Conservation (phyloP, 2,329 filamentous ascomycete genomes). For the Lecanicillium sp. region DNA sequence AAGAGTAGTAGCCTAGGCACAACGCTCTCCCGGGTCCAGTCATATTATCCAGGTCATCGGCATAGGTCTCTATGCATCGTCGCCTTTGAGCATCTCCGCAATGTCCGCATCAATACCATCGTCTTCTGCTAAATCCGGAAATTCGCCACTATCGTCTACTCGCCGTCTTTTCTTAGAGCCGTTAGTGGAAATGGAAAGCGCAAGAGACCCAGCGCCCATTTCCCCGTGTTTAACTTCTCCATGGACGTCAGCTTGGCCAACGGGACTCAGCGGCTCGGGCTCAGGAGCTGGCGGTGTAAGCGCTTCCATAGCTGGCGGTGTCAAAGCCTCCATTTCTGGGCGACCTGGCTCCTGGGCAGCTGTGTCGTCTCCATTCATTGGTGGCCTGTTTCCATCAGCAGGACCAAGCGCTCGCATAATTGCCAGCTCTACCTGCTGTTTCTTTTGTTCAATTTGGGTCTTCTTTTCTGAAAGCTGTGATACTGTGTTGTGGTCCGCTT, state of each 20-base stretch:
- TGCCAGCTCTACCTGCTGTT: slow-evolving; percentile 80
- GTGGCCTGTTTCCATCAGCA: slow-evolving; percentile 45
- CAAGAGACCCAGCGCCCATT: slow-evolving; percentile 34
- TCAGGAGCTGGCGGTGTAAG: slow-evolving; percentile 19
- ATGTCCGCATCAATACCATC: slow-evolving; percentile 54
- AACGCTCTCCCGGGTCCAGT: neutral
- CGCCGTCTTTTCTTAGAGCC: slow-evolving; percentile 53
- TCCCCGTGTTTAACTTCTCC: slow-evolving; percentile 16
- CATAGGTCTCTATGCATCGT: neutral
- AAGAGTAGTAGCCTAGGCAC: too few species aligned
- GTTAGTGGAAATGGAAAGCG: slow-evolving; percentile 43
- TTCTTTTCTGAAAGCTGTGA: slow-evolving; percentile 61
- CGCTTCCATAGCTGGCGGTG: slow-evolving; percentile 37
- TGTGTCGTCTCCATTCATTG: slow-evolving; percentile 39
- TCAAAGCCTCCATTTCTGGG: slow-evolving; percentile 80
- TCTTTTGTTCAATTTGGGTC: slow-evolving; percentile 69
- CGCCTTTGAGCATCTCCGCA: slow-evolving; percentile 46
- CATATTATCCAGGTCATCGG: neutral
- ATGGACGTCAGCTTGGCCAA: slow-evolving; percentile 16
- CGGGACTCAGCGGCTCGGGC: slow-evolving; percentile 20
- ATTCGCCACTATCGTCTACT: slow-evolving; percentile 44
- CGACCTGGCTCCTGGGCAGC: slow-evolving; percentile 57
- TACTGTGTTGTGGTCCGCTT: slow-evolving; percentile 62
- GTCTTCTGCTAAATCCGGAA: slow-evolving; percentile 48
- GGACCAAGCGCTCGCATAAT: slow-evolving; percentile 80